These are phyloP conservation scores for Pseudogymnoascus sp. DNA, from an alignment of 2,329 filamentous ascomycete genomes.

Conservation along the genomic window DNA sequence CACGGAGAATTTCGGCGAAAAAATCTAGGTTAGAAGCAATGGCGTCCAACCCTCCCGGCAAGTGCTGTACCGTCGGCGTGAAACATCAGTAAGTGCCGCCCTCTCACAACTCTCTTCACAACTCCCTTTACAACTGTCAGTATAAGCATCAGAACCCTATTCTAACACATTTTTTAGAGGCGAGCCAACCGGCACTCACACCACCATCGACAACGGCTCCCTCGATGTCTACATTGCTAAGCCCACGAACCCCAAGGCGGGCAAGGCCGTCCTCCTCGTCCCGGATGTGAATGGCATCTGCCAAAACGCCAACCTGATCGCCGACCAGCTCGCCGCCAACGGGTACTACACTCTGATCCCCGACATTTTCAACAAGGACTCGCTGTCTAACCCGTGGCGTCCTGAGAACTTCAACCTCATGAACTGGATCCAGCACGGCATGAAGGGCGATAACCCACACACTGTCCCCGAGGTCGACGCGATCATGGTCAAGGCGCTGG, in stretches of 20 bases:
- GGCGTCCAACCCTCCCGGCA: conserved; percentile 27
- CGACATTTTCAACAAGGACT: conserved; percentile 62
- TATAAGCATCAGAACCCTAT: conserved; percentile 1
- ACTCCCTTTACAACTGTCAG: neutral
- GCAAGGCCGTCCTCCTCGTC: conserved; percentile 30
- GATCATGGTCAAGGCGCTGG: conserved; percentile 43
- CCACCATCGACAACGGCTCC: conserved; percentile 21
- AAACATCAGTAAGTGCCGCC: conserved; percentile 24
- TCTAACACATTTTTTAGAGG: conserved; percentile 17
- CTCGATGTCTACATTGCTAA: conserved; percentile 27
- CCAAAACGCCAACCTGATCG: conserved; percentile 56
- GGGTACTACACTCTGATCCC: conserved; percentile 46
- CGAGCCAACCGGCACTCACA: conserved; percentile 21
- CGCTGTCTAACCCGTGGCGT: conserved; percentile 40
- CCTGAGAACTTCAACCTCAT: conserved; percentile 37
- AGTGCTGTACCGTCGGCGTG: conserved; percentile 27
- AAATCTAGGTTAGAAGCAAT: conserved; percentile 15
- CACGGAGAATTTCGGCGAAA: neutral
- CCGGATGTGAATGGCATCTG: conserved; percentile 31
- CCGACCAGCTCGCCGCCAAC: conserved; percentile 66
- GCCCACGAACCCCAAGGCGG: conserved; percentile 21
- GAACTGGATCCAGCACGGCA: conserved; percentile 37
- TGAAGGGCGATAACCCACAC: conserved; percentile 26
- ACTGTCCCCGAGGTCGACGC: conserved; percentile 23
- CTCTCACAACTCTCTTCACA: neutral